phyloP scores from a whole-genome alignment of 257 asterid genomes.

The Solanum dulcamara region DNA sequence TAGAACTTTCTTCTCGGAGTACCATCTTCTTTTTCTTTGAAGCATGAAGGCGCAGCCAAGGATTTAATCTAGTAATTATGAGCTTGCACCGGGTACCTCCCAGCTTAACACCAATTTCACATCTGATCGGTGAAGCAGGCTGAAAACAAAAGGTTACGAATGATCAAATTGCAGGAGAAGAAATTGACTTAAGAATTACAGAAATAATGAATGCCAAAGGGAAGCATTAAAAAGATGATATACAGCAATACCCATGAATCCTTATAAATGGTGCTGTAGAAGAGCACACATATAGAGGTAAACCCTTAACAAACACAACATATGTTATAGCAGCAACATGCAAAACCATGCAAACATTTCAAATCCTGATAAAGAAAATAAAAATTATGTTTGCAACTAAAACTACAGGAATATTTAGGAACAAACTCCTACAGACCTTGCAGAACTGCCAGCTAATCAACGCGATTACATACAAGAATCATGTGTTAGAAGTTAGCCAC shows the following conservation, averaged over 20 bases:
- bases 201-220: neutral
- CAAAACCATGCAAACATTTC: neutral
- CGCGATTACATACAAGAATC: neutral
- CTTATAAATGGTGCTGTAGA: neutral
- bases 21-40: slow-evolving; percentile 56
- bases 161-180: slow-evolving; percentile 25
- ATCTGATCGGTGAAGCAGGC: slow-evolving; percentile 75
- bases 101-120: slow-evolving; percentile 84
- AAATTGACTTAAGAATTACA: slow-evolving; percentile 5
- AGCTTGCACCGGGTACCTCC: slow-evolving; percentile 95
- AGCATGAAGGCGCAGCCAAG: slow-evolving; percentile 59
- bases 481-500: neutral
- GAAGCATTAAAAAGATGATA: neutral
- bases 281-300: neutral
- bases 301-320: neutral
- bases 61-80: slow-evolving; percentile 53
- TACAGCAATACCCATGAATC: neutral
- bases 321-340: neutral
- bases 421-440: neutral
- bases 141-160: slow-evolving; percentile 45
- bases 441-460: neutral
- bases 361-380: neutral
- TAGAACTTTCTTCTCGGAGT: slow-evolving; percentile 29
- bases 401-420: neutral
- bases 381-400: neutral